Evolutionary conservation across 2,329 filamentous ascomycete genomes (phyloP), one percentile per base, ranked within the genome.

Genomic region (Penicillium occitanis): DNA sequence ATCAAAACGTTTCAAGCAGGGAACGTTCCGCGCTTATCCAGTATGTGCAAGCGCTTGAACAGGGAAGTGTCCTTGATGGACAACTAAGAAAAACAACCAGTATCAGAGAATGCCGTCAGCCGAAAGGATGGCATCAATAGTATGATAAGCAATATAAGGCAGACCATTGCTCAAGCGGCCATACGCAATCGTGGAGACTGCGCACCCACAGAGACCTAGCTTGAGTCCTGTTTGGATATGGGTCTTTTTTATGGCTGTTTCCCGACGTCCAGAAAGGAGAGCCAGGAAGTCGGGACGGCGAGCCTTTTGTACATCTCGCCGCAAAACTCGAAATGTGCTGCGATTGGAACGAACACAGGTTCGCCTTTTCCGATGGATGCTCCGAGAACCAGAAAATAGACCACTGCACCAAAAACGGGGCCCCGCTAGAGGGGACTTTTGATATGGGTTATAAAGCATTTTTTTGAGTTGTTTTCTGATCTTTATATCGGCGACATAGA

Each of bases 111-210:
- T 40, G 11, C 48, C 50, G 22, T 42, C n/a, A 33, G 50, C 50
- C 35, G 44, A 10, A 46, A 63, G 37, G 13, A 55, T 44, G 7
- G 48, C 44, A 55, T 63, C 61, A 35, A 55, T 37, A 11, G 61
- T 55, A 22, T 55, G 61, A 55, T 55, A 30, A 40, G 61, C 48
- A 25, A 63, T 25, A 55, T 63, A 63, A n/a, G 61, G 22, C 22
- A 55, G 25, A 19, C 33, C 48, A 50, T 42, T 63, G 40, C 35
- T 63, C 61, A 63, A 55, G 25, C 48, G 22, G 19, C 48, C 61
- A 63, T 25, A 63, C 7, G 48, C 61, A 42, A 63, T 55, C 25
- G 61, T 35, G 11, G 44, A 63, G 35, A 37, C 35, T 37, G 35
- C 11, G 35, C 14, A 37, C 11, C 35, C 13, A 19, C 19, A 19